Evolutionary conservation across 805 yeast species (phyloP).

Genomic region (Yarrowia bubula): DNA sequence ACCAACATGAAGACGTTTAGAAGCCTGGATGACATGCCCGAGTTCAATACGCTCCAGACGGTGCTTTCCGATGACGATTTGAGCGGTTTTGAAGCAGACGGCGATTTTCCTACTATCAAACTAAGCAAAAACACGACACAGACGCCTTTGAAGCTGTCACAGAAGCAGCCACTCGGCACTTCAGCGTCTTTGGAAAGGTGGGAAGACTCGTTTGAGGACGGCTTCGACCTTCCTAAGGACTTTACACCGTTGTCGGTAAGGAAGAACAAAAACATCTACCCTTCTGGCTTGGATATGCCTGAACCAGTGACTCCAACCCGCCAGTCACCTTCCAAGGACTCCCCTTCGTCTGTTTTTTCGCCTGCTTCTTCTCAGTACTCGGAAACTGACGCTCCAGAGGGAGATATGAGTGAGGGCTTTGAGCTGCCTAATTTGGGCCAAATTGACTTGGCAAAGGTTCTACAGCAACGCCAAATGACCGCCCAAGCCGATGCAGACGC

Average conservation of each 20-base stretch:
- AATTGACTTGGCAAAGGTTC: not conserved
- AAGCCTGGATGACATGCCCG: constrained; percentile 4
- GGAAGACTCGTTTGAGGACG: constrained; percentile 19
- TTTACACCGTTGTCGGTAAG: constrained; percentile 15
- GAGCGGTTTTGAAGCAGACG: not conserved
- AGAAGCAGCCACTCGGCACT: not conserved
- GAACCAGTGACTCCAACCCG: not conserved
- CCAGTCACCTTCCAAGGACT: not conserved
- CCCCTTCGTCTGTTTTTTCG: constrained; percentile 4
- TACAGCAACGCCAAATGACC: constrained; percentile 2
- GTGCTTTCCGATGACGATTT: constrained; percentile 11
- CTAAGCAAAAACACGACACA: not conserved
- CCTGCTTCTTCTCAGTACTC: constrained; percentile 8
- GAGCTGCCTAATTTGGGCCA: not conserved
- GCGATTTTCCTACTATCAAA: constrained; percentile 4
- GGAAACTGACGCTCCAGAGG: constrained; percentile 18
- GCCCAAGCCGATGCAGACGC: constrained; percentile 6
- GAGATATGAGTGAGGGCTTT: constrained; percentile 23
- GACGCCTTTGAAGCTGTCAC: no score
- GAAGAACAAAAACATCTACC: constrained; percentile 2
- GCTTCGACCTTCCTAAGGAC: constrained; percentile 10
- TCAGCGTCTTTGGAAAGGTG: not conserved
- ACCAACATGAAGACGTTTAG: constrained; percentile 7
- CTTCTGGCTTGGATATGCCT: constrained; percentile 1
- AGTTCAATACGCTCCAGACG: constrained; percentile 6